These are phyloP conservation scores for Flammula alnicola DNA, from an alignment of 1,284 basidiomycete genomes.

Conservation along the genomic window DNA sequence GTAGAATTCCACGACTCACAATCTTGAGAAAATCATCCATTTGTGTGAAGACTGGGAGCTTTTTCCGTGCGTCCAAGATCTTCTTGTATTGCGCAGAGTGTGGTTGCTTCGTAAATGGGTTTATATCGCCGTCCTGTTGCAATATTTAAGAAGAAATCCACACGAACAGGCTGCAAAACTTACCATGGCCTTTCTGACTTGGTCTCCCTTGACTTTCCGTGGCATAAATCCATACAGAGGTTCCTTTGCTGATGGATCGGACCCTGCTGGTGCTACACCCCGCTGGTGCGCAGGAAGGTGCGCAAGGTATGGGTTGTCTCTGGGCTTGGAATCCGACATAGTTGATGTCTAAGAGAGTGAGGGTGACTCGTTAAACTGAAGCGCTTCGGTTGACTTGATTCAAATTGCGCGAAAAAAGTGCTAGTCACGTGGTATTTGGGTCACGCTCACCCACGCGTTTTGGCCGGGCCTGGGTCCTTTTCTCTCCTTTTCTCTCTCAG, in stretches of 20 bases:
- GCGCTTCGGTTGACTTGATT: no score
- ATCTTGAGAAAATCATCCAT: constrained; percentile 92
- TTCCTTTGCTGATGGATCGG: constrained; percentile 41
- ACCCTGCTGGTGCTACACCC: constrained; percentile 30
- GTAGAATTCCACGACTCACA: constrained; percentile 50
- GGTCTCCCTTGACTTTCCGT: constrained; percentile 72
- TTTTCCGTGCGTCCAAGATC: constrained; percentile 85
- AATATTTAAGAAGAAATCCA: not conserved
- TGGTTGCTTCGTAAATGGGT: constrained; percentile 87
- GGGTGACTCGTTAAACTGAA: no score
- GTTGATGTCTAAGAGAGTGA: no score
- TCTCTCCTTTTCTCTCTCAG: no score
- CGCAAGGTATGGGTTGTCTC: constrained; percentile 64
- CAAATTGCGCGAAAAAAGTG: no score
- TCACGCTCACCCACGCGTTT: no score
- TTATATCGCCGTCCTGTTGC: constrained; percentile 76
- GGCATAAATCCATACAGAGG: constrained; percentile 83
- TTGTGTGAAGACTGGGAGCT: constrained; percentile 90
- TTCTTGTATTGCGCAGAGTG: constrained; percentile 85
- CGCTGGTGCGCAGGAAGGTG: constrained; percentile 47
- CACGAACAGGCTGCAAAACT: constrained; percentile 28
- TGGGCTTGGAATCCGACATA: constrained; percentile 18
- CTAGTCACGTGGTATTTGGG: no score
- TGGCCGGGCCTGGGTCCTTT: no score
- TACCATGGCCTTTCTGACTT: constrained; percentile 79